Evolutionary conservation across 1,284 basidiomycete genomes (phyloP), one percentile per base, ranked within the genome.

Genomic region (Anthracocystis walkeri): DNA sequence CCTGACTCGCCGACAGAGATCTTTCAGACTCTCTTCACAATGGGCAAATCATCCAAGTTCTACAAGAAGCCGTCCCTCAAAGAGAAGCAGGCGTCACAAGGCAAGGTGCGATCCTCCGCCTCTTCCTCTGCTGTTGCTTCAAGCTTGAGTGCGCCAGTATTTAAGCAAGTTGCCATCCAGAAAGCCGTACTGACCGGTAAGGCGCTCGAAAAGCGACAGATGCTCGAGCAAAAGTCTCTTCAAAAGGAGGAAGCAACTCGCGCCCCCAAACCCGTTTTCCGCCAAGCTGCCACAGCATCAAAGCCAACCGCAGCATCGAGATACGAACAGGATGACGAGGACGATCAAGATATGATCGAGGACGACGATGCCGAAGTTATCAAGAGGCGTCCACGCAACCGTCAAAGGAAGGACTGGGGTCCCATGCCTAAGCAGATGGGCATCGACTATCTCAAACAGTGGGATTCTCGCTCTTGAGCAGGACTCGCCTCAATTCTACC

Each of bases 41-140:
- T 77, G 75, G 75, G 75, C 64, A 74, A 70, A 45, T 70, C 75
- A 20, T 65, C 71, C 23, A 77, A 77, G 48, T 74, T 77, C 56
- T 77, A 74, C 65, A 77, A 77, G 67, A 74, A 73, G 57, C 67
- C 75, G 6, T 63, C 75, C 40, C 71, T 77, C 48, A 77, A 74
- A 42, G 66, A 77, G 55, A 70, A 68, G 67, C 71, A 77, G 41
- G 51, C 65, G 12, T 58, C 51, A 11, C 52, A 59, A n/a, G 71
- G 64, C 33, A 77, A 68, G 60, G 27, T 44, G 40, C 70, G 70
- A 45, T 70, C 75, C 3, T 73, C 66, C 1, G 49, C 60, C 10
- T 61, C 51, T 7, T 31, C 57, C 14, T 64, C 70, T 11, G 45
- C 62, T 10, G 25, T 27, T 25, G 42, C 62, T 5, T 16, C 53